phyloP scores from a whole-genome alignment of 1,284 basidiomycete species.

The Leucoagaricus sp. region DNA sequence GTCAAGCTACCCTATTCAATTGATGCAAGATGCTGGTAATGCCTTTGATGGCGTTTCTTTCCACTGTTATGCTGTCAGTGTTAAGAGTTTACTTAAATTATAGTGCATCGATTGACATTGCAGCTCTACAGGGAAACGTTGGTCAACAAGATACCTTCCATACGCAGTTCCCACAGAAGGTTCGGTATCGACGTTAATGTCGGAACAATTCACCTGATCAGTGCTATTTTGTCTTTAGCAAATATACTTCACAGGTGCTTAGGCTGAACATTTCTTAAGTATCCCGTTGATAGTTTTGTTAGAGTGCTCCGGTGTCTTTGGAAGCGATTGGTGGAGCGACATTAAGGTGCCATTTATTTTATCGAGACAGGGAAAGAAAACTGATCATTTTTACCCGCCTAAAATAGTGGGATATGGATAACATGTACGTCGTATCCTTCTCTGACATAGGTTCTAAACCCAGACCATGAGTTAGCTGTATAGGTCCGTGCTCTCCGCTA shows the following conservation, averaged over 20 bases:
- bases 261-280: neutral
- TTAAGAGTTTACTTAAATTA: neutral
- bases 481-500: conserved; percentile 19
- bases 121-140: conserved; percentile 34
- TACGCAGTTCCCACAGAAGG: conserved; percentile 43
- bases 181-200: conserved; percentile 22
- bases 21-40: conserved; percentile 43
- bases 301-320: conserved; percentile 45
- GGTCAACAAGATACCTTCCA: conserved; percentile 42
- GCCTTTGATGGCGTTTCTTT: conserved; percentile 51
- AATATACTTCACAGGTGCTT: conserved; percentile 42
- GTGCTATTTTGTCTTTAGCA: conserved; percentile 25
- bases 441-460: neutral
- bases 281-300: neutral
- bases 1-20: conserved; percentile 42
- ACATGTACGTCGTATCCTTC: conserved; percentile 46
- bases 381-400: neutral
- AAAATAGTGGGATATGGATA: conserved; percentile 67
- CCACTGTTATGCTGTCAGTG: conserved; percentile 44
- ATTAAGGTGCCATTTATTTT: conserved; percentile 55
- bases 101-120: conserved; percentile 9
- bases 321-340: conserved; percentile 72
- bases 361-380: neutral
- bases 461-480: conserved; percentile 33
- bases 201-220: neutral